Base-by-base conservation (phyloP, 2,329 filamentous ascomycete species). In the Talaromyces albobiverticillius region DNA sequence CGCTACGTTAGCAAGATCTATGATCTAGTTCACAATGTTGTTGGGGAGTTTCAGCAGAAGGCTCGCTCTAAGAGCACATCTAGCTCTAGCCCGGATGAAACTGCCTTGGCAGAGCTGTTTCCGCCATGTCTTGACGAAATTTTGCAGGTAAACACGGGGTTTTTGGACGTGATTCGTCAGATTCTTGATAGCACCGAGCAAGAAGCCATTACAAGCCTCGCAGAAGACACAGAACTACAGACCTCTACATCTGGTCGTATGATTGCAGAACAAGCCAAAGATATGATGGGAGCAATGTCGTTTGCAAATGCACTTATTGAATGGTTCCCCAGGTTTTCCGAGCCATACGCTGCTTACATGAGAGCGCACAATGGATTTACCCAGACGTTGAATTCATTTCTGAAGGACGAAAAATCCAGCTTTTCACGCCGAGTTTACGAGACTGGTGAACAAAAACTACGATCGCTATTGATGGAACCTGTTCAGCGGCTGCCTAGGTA, bases 401-500 rank as follows among this genome's bases (percentile, higher is more conserved):
- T 94, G 57, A 88, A 78, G 59, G 80, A 90, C 63, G 85, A 86
- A 54, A 86, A 88, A 58, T 93, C 91, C 2, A 92, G 87, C 64
- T 93, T 96, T 67, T 87, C 88, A 2, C 86, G 88, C 61, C 80
- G 89, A 43, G 84, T 96, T 3, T 84, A 89, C 50, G 85, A 92
- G 59, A 88, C 88, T 2, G 93, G 94, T 53, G 94, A 97, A 69
- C 94, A 99, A 73, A 83, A 86, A 54, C 82, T 97, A 51, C 91
- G 90, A 46, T 97, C 94, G 3, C 82, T 94, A 59, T 81, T 99
- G 52, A 99, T 99, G 68, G 94, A 99, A 71, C 94, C 94, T 2
- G 92, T 99, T 0, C 94, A 99, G 71, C 83, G 94, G 50, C 80
- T 99, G 50, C 94, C 94, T 23, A 87, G 94, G 23, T 99, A 99